These are phyloP conservation scores for Pulveroboletus sp. DNA, from an alignment of 768 basidiomycete genomes.

Conservation along the genomic window DNA sequence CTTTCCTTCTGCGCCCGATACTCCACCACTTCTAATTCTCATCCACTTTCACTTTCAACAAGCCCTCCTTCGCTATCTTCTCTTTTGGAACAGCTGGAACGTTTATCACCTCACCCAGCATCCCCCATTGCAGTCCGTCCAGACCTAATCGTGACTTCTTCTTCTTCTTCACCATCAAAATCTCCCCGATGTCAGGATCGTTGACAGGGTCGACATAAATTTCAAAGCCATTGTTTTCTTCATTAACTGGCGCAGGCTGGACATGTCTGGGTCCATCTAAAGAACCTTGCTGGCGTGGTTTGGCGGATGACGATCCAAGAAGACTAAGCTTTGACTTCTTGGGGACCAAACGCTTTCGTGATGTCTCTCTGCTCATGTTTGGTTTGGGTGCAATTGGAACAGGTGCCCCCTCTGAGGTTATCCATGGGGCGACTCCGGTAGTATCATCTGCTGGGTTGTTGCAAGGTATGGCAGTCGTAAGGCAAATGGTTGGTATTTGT, in stretches of 20 bases:
- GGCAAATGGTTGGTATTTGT: constrained; percentile 60
- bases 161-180: too few species aligned
- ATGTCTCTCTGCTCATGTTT: constrained; percentile 10
- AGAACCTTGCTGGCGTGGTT: constrained; percentile 44
- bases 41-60: constrained; percentile 41
- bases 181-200: constrained; percentile 68
- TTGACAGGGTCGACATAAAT: constrained; percentile 65
- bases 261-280: constrained; percentile 60
- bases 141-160: too few species aligned
- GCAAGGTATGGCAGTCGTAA: constrained; percentile 67
- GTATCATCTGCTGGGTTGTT: constrained; percentile 37
- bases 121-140: too few species aligned
- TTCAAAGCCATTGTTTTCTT: constrained; percentile 54
- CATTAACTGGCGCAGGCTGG: constrained; percentile 22
- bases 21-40: too few species aligned
- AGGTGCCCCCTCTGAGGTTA: constrained; percentile 4
- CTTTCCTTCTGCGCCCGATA: too few species aligned
- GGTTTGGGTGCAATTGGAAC: constrained; percentile 30
- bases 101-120: too few species aligned
- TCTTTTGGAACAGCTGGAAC: constrained; percentile 36
- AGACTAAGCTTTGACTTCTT: constrained; percentile 68
- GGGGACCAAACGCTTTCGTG: constrained; percentile 59
- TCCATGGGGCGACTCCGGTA: constrained; percentile 26
- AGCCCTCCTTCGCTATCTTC: constrained; percentile 33
- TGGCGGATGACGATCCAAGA: constrained; percentile 33